phyloP scores from a whole-genome alignment of 176 grass and related monocot species.

The Pontederia crassipes region DNA sequence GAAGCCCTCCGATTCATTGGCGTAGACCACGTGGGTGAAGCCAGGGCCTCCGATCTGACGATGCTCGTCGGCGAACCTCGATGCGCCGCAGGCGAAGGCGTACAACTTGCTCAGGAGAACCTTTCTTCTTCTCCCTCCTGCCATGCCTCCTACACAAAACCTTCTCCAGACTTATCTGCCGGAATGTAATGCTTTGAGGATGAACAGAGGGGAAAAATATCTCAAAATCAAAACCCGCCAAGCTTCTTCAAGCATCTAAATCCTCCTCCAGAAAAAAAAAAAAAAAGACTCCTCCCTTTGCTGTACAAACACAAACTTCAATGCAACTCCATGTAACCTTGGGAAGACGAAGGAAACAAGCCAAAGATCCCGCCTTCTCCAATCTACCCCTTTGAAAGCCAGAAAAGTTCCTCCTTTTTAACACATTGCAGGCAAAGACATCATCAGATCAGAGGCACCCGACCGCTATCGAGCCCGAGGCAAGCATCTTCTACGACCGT shows the following conservation, averaged over 20 bases:
- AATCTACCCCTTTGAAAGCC: not conserved
- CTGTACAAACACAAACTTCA: not conserved
- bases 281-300: not conserved
- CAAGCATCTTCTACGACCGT: not conserved
- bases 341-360: too few species aligned
- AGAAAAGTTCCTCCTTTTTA: conserved; percentile 12
- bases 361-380: conserved; percentile 8
- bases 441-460: not conserved
- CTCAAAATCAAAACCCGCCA: too few species aligned
- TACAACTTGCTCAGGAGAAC: conserved; percentile 47
- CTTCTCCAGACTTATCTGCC: not conserved
- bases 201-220: not conserved
- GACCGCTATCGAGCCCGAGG: not conserved
- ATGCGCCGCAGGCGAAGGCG: conserved; percentile 42
- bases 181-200: not conserved
- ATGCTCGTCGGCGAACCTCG: conserved; percentile 42
- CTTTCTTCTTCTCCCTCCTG: conserved; percentile 33
- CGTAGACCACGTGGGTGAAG: conserved; percentile 71
- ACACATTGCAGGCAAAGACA: not conserved
- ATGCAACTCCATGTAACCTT: too few species aligned
- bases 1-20: conserved; percentile 38
- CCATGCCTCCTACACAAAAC: conserved; percentile 6
- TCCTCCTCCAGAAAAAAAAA: too few species aligned
- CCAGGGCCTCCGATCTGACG: conserved; percentile 50
- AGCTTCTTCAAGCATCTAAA: not conserved